phyloP scores from a whole-genome alignment of 306 rosid genomes.

The Ochetophila trinervis region DNA sequence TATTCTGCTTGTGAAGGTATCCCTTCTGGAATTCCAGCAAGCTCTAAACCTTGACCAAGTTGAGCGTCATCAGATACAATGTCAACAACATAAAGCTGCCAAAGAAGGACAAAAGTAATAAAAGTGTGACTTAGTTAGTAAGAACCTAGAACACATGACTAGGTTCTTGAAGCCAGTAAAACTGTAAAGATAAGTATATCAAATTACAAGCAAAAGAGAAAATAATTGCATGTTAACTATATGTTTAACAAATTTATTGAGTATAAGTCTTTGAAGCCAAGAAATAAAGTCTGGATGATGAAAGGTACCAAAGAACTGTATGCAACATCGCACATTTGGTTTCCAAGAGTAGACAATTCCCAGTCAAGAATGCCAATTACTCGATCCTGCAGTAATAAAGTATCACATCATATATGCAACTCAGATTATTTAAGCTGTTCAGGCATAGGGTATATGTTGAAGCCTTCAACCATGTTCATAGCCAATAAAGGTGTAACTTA shows the following conservation, averaged over 20 bases:
- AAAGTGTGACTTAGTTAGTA: conserved; percentile 6
- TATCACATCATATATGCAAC: conserved; percentile 24
- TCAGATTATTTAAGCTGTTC: conserved; percentile 17
- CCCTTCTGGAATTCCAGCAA: conserved; percentile 65
- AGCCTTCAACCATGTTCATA: neutral
- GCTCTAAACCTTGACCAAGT: conserved; percentile 49
- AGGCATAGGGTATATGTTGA: conserved; percentile 3
- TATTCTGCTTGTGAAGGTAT: conserved; percentile 77
- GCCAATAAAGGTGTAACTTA: neutral
- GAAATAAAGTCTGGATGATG: conserved; percentile 12
- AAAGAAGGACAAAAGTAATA: conserved; percentile 21
- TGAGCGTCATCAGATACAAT: conserved; percentile 27
- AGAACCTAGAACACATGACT: conserved; percentile 1
- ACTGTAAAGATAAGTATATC: neutral
- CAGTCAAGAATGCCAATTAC: conserved; percentile 95
- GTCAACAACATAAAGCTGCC: conserved; percentile 63
- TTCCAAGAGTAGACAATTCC: conserved; percentile 95
- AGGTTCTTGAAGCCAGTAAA: conserved; percentile 8
- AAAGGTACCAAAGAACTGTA: conserved; percentile 63
- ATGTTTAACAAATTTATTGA: conserved; percentile 6
- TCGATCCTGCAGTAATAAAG: conserved; percentile 69
- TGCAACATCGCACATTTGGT: conserved; percentile 97
- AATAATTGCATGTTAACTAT: conserved; percentile 8
- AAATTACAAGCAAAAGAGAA: conserved; percentile 6
- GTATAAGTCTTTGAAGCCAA: conserved; percentile 9